Conservation (phyloP, 2,329 filamentous ascomycete species). For the Botrytis pseudocinerea region DNA sequence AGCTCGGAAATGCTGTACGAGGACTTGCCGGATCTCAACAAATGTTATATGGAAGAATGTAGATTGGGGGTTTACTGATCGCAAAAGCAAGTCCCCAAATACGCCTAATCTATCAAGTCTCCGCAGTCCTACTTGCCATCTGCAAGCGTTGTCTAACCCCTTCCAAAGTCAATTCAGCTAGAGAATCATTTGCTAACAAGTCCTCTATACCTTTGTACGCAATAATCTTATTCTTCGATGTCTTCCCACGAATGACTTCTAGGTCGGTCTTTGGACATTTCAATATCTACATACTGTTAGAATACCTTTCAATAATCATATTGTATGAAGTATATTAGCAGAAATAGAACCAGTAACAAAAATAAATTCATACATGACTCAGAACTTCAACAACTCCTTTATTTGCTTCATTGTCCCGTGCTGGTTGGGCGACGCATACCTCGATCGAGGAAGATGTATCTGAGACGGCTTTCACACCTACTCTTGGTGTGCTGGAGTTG, state of each 20-base stretch:
- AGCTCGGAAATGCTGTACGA: neutral
- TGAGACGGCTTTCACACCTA: constrained; percentile 53
- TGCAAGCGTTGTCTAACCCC: constrained; percentile 33
- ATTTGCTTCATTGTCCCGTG: constrained; percentile 69
- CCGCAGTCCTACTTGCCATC: neutral
- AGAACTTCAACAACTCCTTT: constrained; percentile 63
- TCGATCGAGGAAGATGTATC: constrained; percentile 60
- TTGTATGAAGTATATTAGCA: too few relatives aligned
- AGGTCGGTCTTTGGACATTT: constrained; percentile 64
- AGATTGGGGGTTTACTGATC: neutral
- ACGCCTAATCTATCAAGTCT: constrained; percentile 26
- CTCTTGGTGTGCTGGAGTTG: constrained; percentile 59
- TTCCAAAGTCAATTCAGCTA: constrained; percentile 35
- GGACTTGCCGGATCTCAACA: neutral
- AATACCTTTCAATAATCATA: neutral
- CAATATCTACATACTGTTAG: constrained; percentile 48
- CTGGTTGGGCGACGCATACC: constrained; percentile 64
- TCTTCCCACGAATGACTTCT: constrained; percentile 61
- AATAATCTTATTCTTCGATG: constrained; percentile 65
- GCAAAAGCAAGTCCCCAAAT: too few relatives aligned
- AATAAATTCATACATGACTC: constrained; percentile 51
- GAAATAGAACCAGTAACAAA: neutral
- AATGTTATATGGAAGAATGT: neutral
- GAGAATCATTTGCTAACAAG: constrained; percentile 39
- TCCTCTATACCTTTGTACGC: constrained; percentile 38